These are phyloP conservation scores for Aureobasidium sp. DNA, from an alignment of 2,329 filamentous ascomycete species.

Conservation along the genomic window DNA sequence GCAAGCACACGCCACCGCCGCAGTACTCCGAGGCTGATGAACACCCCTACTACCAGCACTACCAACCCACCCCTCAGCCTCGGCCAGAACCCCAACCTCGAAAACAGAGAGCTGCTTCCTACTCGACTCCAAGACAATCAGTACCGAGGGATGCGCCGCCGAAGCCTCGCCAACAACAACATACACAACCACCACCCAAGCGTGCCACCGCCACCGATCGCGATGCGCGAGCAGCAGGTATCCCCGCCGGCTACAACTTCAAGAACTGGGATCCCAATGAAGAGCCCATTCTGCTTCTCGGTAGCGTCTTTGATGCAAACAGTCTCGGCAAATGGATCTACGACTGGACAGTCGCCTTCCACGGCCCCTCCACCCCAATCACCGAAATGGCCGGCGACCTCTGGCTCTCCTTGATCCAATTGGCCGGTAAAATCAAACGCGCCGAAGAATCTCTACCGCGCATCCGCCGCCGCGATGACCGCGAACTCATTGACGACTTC, in stretches of 20 bases:
- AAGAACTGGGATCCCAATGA: conserved; percentile 98
- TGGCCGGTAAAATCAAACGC: conserved; percentile 88
- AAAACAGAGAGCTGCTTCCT: conserved; percentile 20
- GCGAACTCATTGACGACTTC: conserved; percentile 81
- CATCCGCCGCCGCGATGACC: conserved; percentile 64
- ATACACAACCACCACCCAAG: conserved; percentile 29
- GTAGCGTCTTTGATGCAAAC: conserved; percentile 95
- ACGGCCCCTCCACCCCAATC: conserved; percentile 73
- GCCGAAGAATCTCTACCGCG: conserved; percentile 68
- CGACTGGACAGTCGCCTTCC: conserved; percentile 94
- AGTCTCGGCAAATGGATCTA: conserved; percentile 99
- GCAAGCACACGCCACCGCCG: conserved; percentile 32
- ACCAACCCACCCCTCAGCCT: conserved; percentile 35
- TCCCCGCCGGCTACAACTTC: conserved; percentile 82
- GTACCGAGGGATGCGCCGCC: conserved; percentile 46
- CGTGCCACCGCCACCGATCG: conserved; percentile 52
- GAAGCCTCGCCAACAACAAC: conserved; percentile 37
- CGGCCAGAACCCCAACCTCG: conserved; percentile 32
- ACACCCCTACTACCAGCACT: conserved; percentile 40
- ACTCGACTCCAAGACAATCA: conserved; percentile 39
- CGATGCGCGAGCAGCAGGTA: conserved; percentile 55
- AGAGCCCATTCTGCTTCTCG: conserved; percentile 85
- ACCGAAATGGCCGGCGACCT: conserved; percentile 88
- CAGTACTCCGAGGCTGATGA: conserved; percentile 47
- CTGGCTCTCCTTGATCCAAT: conserved; percentile 89